phyloP scores from a whole-genome alignment of 257 asterid genomes.

The Fraxinus quadrangulata region DNA sequence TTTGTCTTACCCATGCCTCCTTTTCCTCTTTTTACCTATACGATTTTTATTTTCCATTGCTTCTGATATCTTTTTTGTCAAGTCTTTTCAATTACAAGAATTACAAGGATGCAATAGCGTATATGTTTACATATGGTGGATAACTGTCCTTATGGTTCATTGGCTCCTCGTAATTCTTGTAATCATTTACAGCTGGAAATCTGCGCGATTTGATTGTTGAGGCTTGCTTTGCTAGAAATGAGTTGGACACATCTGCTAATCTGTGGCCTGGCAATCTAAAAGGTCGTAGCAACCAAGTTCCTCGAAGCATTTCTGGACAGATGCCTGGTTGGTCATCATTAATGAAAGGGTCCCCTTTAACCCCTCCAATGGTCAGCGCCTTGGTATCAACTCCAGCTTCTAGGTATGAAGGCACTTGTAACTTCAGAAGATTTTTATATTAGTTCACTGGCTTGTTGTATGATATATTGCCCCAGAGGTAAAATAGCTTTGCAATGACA shows the following conservation, averaged over 20 bases:
- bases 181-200: slow-evolving; percentile 69
- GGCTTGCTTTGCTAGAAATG: slow-evolving; percentile 93
- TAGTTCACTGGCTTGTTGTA: slow-evolving; percentile 12
- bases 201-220: slow-evolving; percentile 88
- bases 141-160: slow-evolving; percentile 17
- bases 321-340: slow-evolving; percentile 88
- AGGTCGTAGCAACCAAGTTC: slow-evolving; percentile 77
- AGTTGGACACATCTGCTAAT: slow-evolving; percentile 90
- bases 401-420: slow-evolving; percentile 57
- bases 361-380: slow-evolving; percentile 72
- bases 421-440: slow-evolving; percentile 8
- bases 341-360: slow-evolving; percentile 78
- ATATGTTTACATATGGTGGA: slow-evolving; percentile 1
- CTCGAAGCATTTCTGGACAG: slow-evolving; percentile 74
- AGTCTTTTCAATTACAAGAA: neutral
- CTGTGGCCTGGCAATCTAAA: slow-evolving; percentile 95
- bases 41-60: neutral
- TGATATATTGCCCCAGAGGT: slow-evolving; percentile 14
- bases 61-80: neutral
- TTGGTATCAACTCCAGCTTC: slow-evolving; percentile 91
- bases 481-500: neutral
- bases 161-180: slow-evolving; percentile 20
- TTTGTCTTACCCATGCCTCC: neutral
- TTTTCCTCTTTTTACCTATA: neutral
- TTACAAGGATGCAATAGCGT: neutral